Evolutionary conservation across 1,139 yeast genomes (phyloP), one percentile per base, ranked within the genome.

Genomic region (Sugiyamaella japonica): DNA sequence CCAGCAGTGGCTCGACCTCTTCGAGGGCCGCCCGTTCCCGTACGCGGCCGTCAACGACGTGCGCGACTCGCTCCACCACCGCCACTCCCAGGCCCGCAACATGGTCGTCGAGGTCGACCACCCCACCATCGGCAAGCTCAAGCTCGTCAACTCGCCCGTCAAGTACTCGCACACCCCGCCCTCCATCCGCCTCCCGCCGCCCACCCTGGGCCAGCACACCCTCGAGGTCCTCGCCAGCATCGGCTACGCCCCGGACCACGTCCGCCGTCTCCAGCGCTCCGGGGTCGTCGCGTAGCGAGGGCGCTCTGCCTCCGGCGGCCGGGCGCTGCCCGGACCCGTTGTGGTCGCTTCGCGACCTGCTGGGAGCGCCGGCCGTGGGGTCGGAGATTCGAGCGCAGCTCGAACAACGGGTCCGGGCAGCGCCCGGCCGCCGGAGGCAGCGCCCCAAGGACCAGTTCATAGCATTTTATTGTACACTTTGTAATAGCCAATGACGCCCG

Each of bases 31-130:
- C 39, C 70, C 70, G 34, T 70, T 74, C 58, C 76, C 78, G 6
- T 73, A 68, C 50, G 78, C 77, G 1, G 73, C 77, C 4, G 73
- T 74, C 46, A 74, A 74, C 56, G 77, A 73, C 52, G 65, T 74
- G 45, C 69, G 70, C 53, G 62, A 68, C 6, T 65, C 76, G 7
- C 64, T 74, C 31, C 63, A 66, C 49, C 74, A 71, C 51, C 71
- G 70, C 15, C 77, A 74, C 42, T 63, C 74, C 12, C 58, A 55
- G 41, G 75, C 76, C 0, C 65, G 77, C 20, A 63, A 70, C 47
- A 74, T 74, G 77, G 70, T 74, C 15, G 62, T 67, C 36, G 63
- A 61, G 15, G 69, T 70, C 8, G 69, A 68, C 34, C 77, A 70
- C 54, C 71, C 73, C 4, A 61, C 59, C 8, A 66, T 72, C 51